Base-by-base conservation (phyloP, 2,329 filamentous ascomycete genomes). In the Juglanconis juglandina region DNA sequence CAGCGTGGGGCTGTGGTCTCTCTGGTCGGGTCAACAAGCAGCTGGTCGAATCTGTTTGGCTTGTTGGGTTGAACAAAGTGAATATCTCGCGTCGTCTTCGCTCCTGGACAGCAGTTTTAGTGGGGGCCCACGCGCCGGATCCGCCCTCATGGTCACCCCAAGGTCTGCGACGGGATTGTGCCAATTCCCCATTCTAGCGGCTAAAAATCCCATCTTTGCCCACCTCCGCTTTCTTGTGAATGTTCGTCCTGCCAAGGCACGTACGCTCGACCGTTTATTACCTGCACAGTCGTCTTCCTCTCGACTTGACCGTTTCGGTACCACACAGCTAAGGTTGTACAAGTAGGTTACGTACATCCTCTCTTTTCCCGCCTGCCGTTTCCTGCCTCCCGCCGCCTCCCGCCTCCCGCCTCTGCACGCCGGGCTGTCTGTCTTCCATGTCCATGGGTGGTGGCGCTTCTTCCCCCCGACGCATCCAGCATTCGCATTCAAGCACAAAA, bases 201-300 rank as follows among this genome's bases (percentile, higher is more conserved):
- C 54, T 41, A 54, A 56, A 56, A 63, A 63, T 63, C 61, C 61
- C 61, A 63, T 63, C 46, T 57, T 57, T 37, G 30, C n/a, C 11
- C 13, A 32, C 53, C 53, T 48, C 39, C 52, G 30, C 37, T 33
- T 41, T 41, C 37, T 41, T 24, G 24, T 24, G 24, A 24, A 24
- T 24, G 24, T 24, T 24, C 24, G 24, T 24, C 24, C 24, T 24
- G 24, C 24, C 24, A 24, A 24, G 24, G 24, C 24, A 24, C 24
- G 24, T 24, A 24, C 24, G 24, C 24, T 24, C 24, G 24, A 24
- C 24, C 24, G 24, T 24, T 24, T 24, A 2, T 24, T 24, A 24
- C 24, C 24, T 24, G 24, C 1, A 24, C 24, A 24, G 24, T 24
- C 24, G 24, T 24, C 24, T 24, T 24, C 24, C 24, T 24, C 24